phyloP scores from a whole-genome alignment of 116 monocot genomes.

The Cymodocea nodosa region DNA sequence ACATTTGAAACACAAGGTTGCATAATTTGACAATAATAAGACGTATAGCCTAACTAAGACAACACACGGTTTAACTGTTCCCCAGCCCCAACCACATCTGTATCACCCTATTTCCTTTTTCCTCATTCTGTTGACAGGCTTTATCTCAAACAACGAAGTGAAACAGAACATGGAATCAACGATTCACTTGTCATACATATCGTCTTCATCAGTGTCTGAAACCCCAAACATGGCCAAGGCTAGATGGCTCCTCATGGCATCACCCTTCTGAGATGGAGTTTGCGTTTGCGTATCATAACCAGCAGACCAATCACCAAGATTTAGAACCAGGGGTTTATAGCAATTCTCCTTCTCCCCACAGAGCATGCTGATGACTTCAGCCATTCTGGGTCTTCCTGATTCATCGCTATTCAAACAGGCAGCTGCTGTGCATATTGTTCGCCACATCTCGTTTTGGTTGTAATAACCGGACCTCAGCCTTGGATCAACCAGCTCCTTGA shows the following conservation, averaged over 20 bases:
- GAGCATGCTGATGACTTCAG: conserved; percentile 41
- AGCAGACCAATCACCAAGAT: conserved; percentile 20
- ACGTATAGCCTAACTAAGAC: too few relatives aligned
- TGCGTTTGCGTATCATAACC: conserved; percentile 20
- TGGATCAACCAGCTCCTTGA: conserved; percentile 49
- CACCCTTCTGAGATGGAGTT: conserved; percentile 11
- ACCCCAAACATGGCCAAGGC: conserved; percentile 78
- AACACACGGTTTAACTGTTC: too few relatives aligned
- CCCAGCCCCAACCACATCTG: too few relatives aligned
- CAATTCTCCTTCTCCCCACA: conserved; percentile 22
- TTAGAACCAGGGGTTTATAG: conserved; percentile 24
- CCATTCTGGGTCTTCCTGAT: conserved; percentile 47
- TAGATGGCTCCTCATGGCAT: conserved; percentile 49
- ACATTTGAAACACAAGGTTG: too few relatives aligned
- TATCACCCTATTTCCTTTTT: too few relatives aligned
- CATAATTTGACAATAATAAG: too few relatives aligned
- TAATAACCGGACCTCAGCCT: conserved; percentile 25
- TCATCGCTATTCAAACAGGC: conserved; percentile 55
- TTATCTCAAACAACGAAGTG: not conserved
- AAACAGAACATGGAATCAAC: not conserved
- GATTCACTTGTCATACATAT: conserved; percentile 10
- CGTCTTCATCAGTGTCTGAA: conserved; percentile 44
- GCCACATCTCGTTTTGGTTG: conserved; percentile 27
- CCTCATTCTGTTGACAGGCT: too few relatives aligned
- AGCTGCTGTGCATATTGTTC: conserved; percentile 37